Percentiles rank a stretch among this genome's conserved stretches.
Evolutionary conservation across 352 stramenopile genomes (phyloP).

Genomic region (Globisporangium megalacanthum): DNA sequence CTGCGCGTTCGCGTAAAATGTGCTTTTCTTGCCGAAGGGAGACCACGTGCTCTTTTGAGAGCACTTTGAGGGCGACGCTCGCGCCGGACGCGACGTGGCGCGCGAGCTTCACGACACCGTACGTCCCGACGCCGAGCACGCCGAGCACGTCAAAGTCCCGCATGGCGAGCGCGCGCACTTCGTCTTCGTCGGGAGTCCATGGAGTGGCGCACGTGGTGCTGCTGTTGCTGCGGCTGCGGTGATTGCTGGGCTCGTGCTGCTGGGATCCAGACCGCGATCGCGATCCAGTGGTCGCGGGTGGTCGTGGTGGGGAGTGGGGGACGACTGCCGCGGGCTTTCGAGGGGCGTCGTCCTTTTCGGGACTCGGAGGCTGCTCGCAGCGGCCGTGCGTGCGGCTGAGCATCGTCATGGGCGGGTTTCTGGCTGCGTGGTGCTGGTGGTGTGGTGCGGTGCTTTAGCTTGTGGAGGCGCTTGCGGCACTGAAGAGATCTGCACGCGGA

Average conservation of each 20-base stretch:
- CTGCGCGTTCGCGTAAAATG: conserved; percentile 63
- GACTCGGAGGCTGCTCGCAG: conserved; percentile 1
- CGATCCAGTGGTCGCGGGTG: too few species aligned
- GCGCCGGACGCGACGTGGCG: conserved; percentile 49
- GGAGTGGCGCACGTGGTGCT: background rate
- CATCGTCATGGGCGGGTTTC: conserved; percentile 5
- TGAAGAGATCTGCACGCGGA: too few species aligned
- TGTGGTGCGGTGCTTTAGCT: too few species aligned
- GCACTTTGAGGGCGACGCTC: conserved; percentile 68
- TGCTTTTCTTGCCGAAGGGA: conserved; percentile 72
- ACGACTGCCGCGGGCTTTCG: background rate
- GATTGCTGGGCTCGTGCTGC: conserved; percentile 1
- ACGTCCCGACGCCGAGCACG: conserved; percentile 71
- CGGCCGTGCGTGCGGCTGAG: background rate
- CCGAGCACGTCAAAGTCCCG: conserved; percentile 63
- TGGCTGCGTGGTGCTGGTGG: too few species aligned
- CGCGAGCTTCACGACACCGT: conserved; percentile 76
- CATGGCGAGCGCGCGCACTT: conserved; percentile 34
- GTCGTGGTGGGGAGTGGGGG: background rate
- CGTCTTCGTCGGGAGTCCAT: conserved; percentile 27
- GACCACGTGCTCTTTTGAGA: conserved; percentile 73
- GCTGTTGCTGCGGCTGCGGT: background rate
- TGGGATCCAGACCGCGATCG: background rate
- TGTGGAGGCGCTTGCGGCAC: background rate
- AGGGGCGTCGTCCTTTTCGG: background rate